These are phyloP conservation scores for Marasmius sp. DNA, from an alignment of 1,284 basidiomycete species.

Conservation along the genomic window DNA sequence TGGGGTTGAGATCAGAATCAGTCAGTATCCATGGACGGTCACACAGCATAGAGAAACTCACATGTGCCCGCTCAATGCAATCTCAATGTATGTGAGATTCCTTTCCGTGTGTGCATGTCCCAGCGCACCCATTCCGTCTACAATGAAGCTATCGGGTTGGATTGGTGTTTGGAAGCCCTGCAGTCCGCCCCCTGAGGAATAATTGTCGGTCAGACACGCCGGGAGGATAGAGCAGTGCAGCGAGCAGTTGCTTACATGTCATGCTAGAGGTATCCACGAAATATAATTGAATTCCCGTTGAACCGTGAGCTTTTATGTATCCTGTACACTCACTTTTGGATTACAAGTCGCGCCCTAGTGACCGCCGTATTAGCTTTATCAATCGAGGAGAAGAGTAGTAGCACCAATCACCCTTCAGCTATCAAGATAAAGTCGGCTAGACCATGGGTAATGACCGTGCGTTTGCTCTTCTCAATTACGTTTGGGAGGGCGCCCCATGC, in stretches of 20 bases:
- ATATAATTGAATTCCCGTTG: background rate
- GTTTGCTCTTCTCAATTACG: constrained; percentile 73
- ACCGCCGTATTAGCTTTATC: background rate
- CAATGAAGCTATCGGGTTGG: constrained; percentile 60
- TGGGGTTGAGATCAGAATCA: background rate
- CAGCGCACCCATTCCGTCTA: constrained; percentile 66
- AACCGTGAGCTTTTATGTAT: background rate
- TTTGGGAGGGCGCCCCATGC: constrained; percentile 64
- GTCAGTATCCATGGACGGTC: background rate
- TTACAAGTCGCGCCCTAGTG: constrained; percentile 55
- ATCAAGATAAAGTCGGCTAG: constrained; percentile 71
- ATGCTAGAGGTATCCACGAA: constrained; percentile 41
- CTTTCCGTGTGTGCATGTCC: constrained; percentile 67
- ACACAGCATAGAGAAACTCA: constrained; percentile 28
- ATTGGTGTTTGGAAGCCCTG: constrained; percentile 77
- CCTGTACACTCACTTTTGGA: constrained; percentile 58
- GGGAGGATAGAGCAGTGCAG: background rate
- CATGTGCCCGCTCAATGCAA: constrained; percentile 72
- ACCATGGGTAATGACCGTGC: constrained; percentile 71
- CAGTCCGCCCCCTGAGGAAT: constrained; percentile 50
- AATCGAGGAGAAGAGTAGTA: background rate
- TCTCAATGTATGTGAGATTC: constrained; percentile 65
- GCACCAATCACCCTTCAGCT: constrained; percentile 55
- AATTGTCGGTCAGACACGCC: background rate
- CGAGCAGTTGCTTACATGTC: constrained; percentile 52